These are phyloP conservation scores for Naganishia friedmannii DNA, from an alignment of 768 basidiomycete genomes.

Conservation along the genomic window DNA sequence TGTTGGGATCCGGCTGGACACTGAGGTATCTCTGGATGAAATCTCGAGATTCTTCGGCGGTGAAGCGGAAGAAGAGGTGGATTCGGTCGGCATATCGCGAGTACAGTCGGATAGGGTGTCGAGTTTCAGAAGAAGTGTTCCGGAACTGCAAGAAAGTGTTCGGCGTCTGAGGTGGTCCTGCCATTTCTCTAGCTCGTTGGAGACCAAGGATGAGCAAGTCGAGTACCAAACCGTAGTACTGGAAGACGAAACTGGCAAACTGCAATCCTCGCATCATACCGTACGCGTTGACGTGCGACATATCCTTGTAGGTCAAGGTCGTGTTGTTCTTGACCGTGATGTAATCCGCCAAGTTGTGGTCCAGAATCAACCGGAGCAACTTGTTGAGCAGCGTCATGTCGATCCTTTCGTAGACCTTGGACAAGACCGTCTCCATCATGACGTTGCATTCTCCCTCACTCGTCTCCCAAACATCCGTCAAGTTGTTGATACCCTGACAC, in stretches of 20 bases:
- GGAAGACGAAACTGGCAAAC: constrained; percentile 99
- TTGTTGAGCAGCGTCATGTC: constrained; percentile 94
- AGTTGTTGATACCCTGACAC: constrained; percentile 99
- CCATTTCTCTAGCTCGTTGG: constrained; percentile 98
- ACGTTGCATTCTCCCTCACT: constrained; percentile 96
- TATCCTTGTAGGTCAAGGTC: constrained; percentile 88
- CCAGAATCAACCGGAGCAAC: constrained; percentile 88
- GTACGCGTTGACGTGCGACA: constrained; percentile 97
- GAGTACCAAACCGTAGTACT: constrained; percentile 92
- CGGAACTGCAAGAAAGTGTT: constrained; percentile 98
- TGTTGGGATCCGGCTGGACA: constrained; percentile 94
- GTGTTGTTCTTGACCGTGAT: constrained; percentile 99
- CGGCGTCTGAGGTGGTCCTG: constrained; percentile 92
- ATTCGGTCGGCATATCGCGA: constrained; percentile 93
- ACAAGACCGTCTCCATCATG: constrained; percentile 96
- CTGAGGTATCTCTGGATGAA: constrained; percentile 96
- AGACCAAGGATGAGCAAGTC: constrained; percentile 93
- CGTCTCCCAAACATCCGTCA: constrained; percentile 98
- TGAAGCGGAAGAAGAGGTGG: constrained; percentile 96
- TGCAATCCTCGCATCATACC: constrained; percentile 96
- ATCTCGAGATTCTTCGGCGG: constrained; percentile 93
- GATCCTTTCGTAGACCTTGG: constrained; percentile 98
- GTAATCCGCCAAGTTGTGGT: constrained; percentile 98
- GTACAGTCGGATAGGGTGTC: constrained; percentile 96
- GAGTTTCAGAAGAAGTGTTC: constrained; percentile 88